phyloP scores from a whole-genome alignment of 2,329 filamentous ascomycete species.

The Triangularia setosa region DNA sequence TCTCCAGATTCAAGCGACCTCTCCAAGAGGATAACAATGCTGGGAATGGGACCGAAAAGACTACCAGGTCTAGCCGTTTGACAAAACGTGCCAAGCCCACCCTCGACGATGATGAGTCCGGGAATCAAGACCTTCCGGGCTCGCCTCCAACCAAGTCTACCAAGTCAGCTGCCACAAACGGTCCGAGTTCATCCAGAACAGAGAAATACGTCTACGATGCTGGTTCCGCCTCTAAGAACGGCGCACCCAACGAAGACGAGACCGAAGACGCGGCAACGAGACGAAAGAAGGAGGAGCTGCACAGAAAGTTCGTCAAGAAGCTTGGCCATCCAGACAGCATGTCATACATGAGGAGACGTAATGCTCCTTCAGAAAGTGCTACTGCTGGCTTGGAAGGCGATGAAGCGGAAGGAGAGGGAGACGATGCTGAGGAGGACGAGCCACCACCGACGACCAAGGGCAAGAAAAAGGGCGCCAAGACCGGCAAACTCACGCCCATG shows the following conservation, averaged over 20 bases:
- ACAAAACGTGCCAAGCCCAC: constrained; percentile 43
- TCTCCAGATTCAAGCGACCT: constrained; percentile 42
- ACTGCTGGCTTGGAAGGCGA: constrained; percentile 49
- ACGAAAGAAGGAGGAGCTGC: constrained; percentile 65
- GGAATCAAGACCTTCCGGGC: constrained; percentile 18
- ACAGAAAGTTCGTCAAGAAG: constrained; percentile 84
- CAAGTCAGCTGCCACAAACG: constrained; percentile 25
- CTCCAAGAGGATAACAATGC: constrained; percentile 45
- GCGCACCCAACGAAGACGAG: constrained; percentile 41
- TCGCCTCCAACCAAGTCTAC: constrained; percentile 34
- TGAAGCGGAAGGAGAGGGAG: constrained; percentile 55
- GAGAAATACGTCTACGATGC: constrained; percentile 50
- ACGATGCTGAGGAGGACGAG: constrained; percentile 53
- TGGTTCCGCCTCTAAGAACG: constrained; percentile 27
- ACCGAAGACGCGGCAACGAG: constrained; percentile 43
- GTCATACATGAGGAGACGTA: constrained; percentile 59
- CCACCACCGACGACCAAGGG: constrained; percentile 46
- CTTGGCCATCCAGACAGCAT: constrained; percentile 83
- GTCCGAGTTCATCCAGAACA: constrained; percentile 38
- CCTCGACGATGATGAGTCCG: constrained; percentile 36
- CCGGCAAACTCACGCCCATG: constrained; percentile 85
- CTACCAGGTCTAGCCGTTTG: constrained; percentile 37
- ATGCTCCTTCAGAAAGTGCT: constrained; percentile 52
- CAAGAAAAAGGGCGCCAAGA: constrained; percentile 67
- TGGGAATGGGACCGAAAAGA: constrained; percentile 40